Evolutionary conservation across 192 early-diverging fungal species (phyloP), one percentile per base, ranked within the genome.

Genomic region (Ambispora gerdemannii): DNA sequence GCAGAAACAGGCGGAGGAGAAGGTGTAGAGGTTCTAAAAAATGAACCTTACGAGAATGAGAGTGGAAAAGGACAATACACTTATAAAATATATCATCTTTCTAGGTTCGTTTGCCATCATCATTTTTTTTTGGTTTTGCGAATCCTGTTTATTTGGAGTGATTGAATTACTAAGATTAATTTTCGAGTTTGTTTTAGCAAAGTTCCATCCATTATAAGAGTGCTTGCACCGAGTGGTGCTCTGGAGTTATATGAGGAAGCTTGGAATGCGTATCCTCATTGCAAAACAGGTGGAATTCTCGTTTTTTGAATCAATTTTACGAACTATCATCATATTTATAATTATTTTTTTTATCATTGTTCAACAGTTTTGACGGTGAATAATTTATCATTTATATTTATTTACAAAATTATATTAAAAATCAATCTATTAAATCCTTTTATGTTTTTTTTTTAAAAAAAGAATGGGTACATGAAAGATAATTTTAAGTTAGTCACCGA

Each of bases 251-350:
- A 90, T 74, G 91, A 92, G 70, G 87, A 88, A 75, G 91, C 91
- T 51, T 92, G 91, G 91, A 92, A 92, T 74, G 91, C 87, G 51
- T 92, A 90, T 63, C 91, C 91, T 6, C 86, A 88, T 76, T 70
- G 68, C 49, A 70, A 70, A 19, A 70, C 68, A 59, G 64, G 64
- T 85, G 78, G 75, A 77, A 74, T 70, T 82, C 80, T 6, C 35
- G 7, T 34, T 74, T n/a, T 36, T 62, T 2, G 36, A 8, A 62
- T 0, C n/a, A n/a, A n/a, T n/a, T n/a, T n/a, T n/a, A 30, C 20
- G 36, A 36, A 20, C 25, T 32, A 35, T 36, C 13, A 19, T 35
- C 25, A 36, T 36, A 62, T 62, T 8, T 36, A 36, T 36, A 17
- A 71, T 30, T n/a, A 78, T 76, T n/a, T 61, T 35, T 50, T 4